Base-by-base conservation (phyloP, 345 rosid species). In the Noccaea caerulescens region DNA sequence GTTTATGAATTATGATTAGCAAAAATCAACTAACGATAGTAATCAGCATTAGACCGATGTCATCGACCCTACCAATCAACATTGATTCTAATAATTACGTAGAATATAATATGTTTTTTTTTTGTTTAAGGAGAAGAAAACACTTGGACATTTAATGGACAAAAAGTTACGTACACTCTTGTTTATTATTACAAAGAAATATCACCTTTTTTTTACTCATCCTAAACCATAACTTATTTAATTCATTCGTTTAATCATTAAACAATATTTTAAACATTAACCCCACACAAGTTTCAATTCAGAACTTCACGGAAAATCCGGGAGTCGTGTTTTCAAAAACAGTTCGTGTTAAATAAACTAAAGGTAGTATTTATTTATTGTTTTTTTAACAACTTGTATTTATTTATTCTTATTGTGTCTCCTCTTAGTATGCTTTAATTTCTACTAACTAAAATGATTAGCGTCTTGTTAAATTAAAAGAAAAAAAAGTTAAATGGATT, bases 21-120 rank as follows among this genome's bases (percentile, higher is more conserved):
- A 36, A 44, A 36, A 69, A 69, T 18, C 58, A 34, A 68, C 25
- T 57, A 30, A 49, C 25, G 32, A 10, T 43, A 6, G 12, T 44
- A 37, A 54, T 8, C 18, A 56, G 10, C 33, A 13, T 23, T n/a
- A 46, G 2, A 36, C 12, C 16, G 10, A 11, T 45, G 41, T 36
- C 57, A 37, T 49, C 44, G 44, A 27, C 34, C 34, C 56, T 20
- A 45, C 37, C 20, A 27, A 27, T 27, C 23, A 20, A 20, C 23
- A 20, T 20, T 20, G 4, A 27, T 27, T 27, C 30, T 27, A 27
- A 3, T 27, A 27, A 27, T 27, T 27, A 27, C 27, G 30, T 27
- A 27, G 30, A 27, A 27, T 27, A 3, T 25, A 25, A 25, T 2
- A 25, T 25, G 3, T 3, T 25, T 25, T 25, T 25, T 25, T 25